Evolutionary conservation across 139 green algal genomes (phyloP).

Genomic region (Chlorella sp.): DNA sequence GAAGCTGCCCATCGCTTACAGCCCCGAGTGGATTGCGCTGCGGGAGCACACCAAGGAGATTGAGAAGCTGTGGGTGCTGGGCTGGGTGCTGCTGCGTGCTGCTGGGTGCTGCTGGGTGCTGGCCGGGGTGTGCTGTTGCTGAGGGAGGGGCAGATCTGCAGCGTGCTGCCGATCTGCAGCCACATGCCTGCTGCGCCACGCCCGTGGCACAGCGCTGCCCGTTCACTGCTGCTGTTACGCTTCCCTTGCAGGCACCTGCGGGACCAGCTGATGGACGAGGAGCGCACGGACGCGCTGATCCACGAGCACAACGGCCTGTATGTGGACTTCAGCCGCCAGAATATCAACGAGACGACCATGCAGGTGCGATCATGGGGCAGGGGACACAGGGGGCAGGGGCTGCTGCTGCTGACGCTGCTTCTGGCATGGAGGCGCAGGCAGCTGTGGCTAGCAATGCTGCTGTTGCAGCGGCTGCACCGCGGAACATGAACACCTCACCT

Average conservation of each 20-base stretch:
- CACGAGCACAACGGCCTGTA: conserved; percentile 92
- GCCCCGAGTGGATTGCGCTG: conserved; percentile 82
- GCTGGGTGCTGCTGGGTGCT: too few relatives aligned
- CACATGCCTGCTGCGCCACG: too few relatives aligned
- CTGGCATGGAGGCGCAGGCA: too few relatives aligned
- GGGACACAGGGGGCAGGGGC: too few relatives aligned
- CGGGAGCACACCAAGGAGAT: conserved; percentile 85
- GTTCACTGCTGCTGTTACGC: too few relatives aligned
- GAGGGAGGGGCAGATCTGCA: too few relatives aligned
- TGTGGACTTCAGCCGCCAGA: conserved; percentile 92
- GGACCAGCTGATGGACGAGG: conserved; percentile 87
- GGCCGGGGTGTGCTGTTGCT: too few relatives aligned
- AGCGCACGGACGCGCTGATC: conserved; percentile 80
- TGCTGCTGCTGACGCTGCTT: conserved; percentile 34
- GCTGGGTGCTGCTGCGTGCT: background rate
- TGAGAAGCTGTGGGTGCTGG: conserved; percentile 75
- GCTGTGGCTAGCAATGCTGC: too few relatives aligned
- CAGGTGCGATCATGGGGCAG: background rate
- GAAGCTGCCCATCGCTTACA: conserved; percentile 67
- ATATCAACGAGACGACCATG: conserved; percentile 70
- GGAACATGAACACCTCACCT: too few relatives aligned
- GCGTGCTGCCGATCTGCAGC: too few relatives aligned
- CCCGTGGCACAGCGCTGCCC: too few relatives aligned
- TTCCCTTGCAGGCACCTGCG: conserved; percentile 93
- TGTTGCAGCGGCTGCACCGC: too few relatives aligned